Evolutionary conservation across 495 filamentous ascomycete genomes (phyloP), one percentile per base, ranked within the genome.

Genomic region (Aspergillus sclerotiicarbonarius): DNA sequence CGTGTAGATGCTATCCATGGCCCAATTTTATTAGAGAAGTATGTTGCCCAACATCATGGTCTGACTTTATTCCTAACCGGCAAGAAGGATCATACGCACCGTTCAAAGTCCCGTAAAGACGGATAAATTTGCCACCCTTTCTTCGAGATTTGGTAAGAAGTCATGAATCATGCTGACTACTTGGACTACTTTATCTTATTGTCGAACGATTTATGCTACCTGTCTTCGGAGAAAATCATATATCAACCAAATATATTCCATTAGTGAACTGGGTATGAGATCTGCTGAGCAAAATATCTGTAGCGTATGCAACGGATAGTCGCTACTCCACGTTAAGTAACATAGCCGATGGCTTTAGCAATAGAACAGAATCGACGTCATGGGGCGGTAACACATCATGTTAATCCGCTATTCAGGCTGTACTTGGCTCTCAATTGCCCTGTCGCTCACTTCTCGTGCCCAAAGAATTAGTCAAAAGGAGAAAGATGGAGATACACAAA

Each of bases 1-100:
- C 86, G 87, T 49, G 94, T 99, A n/a, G 89, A 97, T 72, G 85
- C 87, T 37, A 76, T 91, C 71, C 91, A 92, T 67, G 94, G 93
- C 0, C 90, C 91, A 0, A 71, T 89, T 12, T 66, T 99, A 59
- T 70, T 97, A 29, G 92, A 97, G 73, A 98, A 98, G 91, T 90
- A 77, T 59, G 80, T 70, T 46, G 8, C 30, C 16, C 16, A 32
- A 8, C 16, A 16, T 25, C 15, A 31, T 37, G 46, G 59, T 29
- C 4, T 20, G 29, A 33, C 49, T 19, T n/a, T 51, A 51, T 45
- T 64, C 53, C 75, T 84, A 67, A 85, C 70, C n/a, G 35, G n/a
- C 33, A 30, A 4, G 25, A 60, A 89, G 85, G 67, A 78, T 91
- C 54, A 89, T 85, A 7, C 77, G 83, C 49, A 77, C 81, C 4